Evolutionary conservation across 768 basidiomycete species (phyloP), one percentile per base, ranked within the genome.

Genomic region (Dentipellis sp.): DNA sequence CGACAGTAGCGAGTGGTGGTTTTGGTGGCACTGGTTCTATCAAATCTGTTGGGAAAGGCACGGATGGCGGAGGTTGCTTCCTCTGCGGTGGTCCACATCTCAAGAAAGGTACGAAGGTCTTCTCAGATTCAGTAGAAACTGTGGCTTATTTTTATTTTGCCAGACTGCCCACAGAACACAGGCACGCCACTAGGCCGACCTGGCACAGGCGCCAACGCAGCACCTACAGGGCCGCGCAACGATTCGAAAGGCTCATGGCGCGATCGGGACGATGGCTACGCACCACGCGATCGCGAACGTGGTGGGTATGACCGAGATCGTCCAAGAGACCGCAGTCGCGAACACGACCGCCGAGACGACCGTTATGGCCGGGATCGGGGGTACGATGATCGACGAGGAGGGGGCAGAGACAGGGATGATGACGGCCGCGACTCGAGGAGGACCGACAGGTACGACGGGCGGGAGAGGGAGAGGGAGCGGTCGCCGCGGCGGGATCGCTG

Each of bases 81-180:
- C 68, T 83, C 37, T 99, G 97, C 67, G 95, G 95, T 6, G 94
- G 94, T 0, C 88, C 91, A 6, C 95, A 97, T 75, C 72, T 95
- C 36, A 93, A 91, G 68, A 91, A 88, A 78, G 93, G 93, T 89
- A 58, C 16, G 9, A 50, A 8, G 9, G 19, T 49, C 10, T 19
- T 29, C 21, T 45, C 17, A 12, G 17, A n/a, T 5, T 16, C 42
- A 38, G 19, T 39, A 21, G 16, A 19, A 23, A 22, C 40, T 37
- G 22, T 38, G 22, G 17, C 50, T 40, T 35, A 35, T n/a, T 23
- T 17, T n/a, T 17, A 9, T 11, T 3, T 52, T 34, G 14, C 7
- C 53, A 72, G 72, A 73, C 53, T 73, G 72, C 56, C 72, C 72
- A 5, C 68, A 72, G 56, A 68, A 67, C 39, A 62, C 59, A n/a